Conservation (phyloP, 768 basidiomycete species). For the Pleurotus eryngii region DNA sequence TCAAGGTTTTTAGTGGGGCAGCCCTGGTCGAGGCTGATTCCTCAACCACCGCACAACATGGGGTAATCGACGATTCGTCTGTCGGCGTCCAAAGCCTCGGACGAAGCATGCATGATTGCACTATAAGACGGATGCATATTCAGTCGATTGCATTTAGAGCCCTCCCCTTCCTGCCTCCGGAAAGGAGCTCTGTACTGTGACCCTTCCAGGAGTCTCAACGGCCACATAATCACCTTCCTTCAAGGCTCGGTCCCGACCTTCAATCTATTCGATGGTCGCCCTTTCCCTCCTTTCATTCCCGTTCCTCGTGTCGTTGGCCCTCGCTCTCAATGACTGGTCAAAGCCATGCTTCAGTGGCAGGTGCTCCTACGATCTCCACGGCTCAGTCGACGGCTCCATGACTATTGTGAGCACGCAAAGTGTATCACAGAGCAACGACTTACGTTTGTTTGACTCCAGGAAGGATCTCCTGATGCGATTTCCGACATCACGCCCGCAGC, state of each 20-base stretch:
- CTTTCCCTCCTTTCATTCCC: neutral
- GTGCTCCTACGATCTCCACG: slow-evolving; percentile 4
- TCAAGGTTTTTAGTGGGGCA: neutral
- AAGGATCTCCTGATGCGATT: slow-evolving; percentile 2
- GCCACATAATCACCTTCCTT: neutral
- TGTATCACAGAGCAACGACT: neutral
- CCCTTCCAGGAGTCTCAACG: neutral
- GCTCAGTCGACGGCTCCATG: neutral
- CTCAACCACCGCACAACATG: slow-evolving; percentile 2
- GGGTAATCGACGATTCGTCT: slow-evolving; percentile 2
- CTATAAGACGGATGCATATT: neutral
- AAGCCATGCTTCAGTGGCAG: slow-evolving; percentile 2
- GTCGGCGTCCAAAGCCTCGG: neutral
- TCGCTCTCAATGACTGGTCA: slow-evolving; percentile 4
- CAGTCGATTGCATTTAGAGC: neutral
- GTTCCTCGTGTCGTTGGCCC: neutral
- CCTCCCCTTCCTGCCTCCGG: neutral
- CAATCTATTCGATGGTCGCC: neutral
- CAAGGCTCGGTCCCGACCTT: neutral
- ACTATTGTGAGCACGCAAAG: neutral
- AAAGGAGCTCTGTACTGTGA: neutral
- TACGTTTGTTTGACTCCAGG: neutral
- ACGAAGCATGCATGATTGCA: neutral
- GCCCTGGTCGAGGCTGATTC: neutral
- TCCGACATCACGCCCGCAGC: slow-evolving; percentile 5